Conservation (phyloP, 2,329 filamentous ascomycete genomes). For the Penicillium janthinellum region DNA sequence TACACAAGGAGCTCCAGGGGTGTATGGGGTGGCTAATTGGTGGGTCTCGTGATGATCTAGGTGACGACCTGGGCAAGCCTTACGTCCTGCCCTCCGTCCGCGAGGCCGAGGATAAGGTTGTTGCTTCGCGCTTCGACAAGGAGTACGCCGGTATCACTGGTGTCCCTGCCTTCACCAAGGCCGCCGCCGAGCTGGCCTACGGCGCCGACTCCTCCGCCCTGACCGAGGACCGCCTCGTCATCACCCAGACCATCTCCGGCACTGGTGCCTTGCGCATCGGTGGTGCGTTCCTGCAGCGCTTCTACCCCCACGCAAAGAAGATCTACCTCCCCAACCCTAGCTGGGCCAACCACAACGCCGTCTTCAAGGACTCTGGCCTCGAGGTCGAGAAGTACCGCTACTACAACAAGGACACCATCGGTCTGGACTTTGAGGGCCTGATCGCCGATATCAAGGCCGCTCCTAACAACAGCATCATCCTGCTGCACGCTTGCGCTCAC, state of each 20-base stretch:
- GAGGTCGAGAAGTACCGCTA: slow-evolving; percentile 95
- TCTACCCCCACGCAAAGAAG: slow-evolving; percentile 88
- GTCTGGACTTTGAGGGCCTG: slow-evolving; percentile 95
- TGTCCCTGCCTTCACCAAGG: slow-evolving; percentile 89
- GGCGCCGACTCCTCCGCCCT: slow-evolving; percentile 77
- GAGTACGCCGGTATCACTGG: slow-evolving; percentile 98
- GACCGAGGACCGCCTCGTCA: slow-evolving; percentile 73
- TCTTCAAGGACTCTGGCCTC: slow-evolving; percentile 91
- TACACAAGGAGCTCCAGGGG: background rate
- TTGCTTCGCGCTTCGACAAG: slow-evolving; percentile 81
- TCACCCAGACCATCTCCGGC: slow-evolving; percentile 97
- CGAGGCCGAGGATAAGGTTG: slow-evolving; percentile 82
- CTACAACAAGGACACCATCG: slow-evolving; percentile 99
- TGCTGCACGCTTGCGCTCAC: slow-evolving; percentile 96
- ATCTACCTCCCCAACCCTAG: slow-evolving; percentile 96
- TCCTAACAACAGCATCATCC: slow-evolving; percentile 81
- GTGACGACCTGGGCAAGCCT: slow-evolving; percentile 93
- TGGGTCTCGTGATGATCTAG: slow-evolving; percentile 26
- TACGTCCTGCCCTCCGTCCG: slow-evolving; percentile 95
- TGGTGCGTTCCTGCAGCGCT: slow-evolving; percentile 87
- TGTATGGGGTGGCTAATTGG: slow-evolving; percentile 1
- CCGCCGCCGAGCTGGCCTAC: slow-evolving; percentile 88
- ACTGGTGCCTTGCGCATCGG: slow-evolving; percentile 95
- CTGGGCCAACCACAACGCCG: slow-evolving; percentile 97
- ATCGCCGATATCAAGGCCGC: slow-evolving; percentile 86